Conservation (phyloP, 176 grass and related monocot species). For the Bromus sterilis region DNA sequence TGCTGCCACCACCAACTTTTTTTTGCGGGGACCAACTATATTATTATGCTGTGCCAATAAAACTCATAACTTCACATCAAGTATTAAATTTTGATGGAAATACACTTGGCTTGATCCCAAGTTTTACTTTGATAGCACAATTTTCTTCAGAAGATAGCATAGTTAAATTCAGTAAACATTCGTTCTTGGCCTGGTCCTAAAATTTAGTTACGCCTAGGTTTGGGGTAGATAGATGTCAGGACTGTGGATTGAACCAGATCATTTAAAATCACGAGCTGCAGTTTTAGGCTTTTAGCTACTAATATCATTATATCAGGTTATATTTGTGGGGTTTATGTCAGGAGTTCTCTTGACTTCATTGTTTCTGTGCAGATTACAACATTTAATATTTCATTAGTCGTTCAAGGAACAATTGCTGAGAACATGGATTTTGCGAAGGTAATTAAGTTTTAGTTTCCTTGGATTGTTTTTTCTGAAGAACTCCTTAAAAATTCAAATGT, state of each 20-base stretch:
- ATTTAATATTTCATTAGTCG: conserved; percentile 78
- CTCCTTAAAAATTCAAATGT: conserved; percentile 2
- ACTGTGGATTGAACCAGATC: background rate
- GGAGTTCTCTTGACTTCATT: background rate
- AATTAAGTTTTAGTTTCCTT: background rate
- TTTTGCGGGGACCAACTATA: too few species aligned
- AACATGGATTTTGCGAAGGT: conserved; percentile 80
- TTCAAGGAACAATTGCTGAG: conserved; percentile 77
- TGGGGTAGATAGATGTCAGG: background rate
- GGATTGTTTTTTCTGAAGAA: too few species aligned
- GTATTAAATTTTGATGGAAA: background rate
- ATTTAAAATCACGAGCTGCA: background rate
- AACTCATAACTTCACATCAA: background rate
- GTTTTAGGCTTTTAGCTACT: conserved; percentile 17
- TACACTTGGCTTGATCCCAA: background rate
- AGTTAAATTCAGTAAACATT: too few species aligned
- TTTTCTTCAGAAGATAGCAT: too few species aligned
- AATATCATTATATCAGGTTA: background rate
- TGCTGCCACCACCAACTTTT: background rate
- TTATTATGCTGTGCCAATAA: background rate
- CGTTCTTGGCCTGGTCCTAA: background rate
- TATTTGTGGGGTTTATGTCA: background rate
- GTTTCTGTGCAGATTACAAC: conserved; percentile 65
- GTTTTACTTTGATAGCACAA: background rate
- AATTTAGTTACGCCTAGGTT: background rate